Percentiles rank a stretch among this genome's conserved stretches.
These are phyloP conservation scores for Wickerhamiella brachini DNA, from an alignment of 805 yeast genomes.

Conservation along the genomic window DNA sequence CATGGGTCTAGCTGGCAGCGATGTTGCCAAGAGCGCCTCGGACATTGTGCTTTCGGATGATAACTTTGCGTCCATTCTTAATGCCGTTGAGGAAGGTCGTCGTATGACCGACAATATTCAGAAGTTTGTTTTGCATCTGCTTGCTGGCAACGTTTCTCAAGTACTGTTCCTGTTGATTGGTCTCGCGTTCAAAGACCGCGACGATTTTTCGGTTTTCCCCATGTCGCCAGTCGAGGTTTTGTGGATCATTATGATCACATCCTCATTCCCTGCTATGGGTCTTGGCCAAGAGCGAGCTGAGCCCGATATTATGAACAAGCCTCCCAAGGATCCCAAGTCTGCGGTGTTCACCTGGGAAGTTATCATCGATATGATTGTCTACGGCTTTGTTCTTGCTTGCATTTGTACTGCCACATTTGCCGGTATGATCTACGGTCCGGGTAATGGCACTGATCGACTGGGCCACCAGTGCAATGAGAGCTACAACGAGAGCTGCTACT, in stretches of 20 bases:
- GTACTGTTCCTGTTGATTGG: constrained; percentile 59
- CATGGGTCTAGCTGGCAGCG: constrained; percentile 64
- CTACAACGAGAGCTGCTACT: constrained; percentile 34
- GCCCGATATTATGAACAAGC: constrained; percentile 47
- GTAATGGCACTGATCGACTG: constrained; percentile 38
- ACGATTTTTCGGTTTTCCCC: constrained; percentile 65
- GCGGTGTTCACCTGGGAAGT: constrained; percentile 55
- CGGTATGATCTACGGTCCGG: constrained; percentile 51
- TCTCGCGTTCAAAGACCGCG: constrained; percentile 49
- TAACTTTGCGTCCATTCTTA: constrained; percentile 64
- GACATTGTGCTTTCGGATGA: constrained; percentile 66
- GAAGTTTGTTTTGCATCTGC: constrained; percentile 59
- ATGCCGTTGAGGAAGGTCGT: constrained; percentile 70
- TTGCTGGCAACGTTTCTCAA: constrained; percentile 62
- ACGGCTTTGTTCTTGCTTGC: constrained; percentile 62
- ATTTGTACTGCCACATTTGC: constrained; percentile 56
- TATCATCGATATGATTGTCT: constrained; percentile 52
- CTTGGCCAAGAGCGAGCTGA: constrained; percentile 55
- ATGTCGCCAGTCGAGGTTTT: constrained; percentile 66
- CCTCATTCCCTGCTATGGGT: constrained; percentile 79
- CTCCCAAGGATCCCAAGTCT: constrained; percentile 43
- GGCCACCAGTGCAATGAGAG: constrained; percentile 51
- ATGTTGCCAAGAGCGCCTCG: constrained; percentile 74
- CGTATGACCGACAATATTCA: constrained; percentile 68
- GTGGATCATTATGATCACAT: constrained; percentile 67